phyloP scores from a whole-genome alignment of 176 grass and related monocot species.

The Lolium perenne region DNA sequence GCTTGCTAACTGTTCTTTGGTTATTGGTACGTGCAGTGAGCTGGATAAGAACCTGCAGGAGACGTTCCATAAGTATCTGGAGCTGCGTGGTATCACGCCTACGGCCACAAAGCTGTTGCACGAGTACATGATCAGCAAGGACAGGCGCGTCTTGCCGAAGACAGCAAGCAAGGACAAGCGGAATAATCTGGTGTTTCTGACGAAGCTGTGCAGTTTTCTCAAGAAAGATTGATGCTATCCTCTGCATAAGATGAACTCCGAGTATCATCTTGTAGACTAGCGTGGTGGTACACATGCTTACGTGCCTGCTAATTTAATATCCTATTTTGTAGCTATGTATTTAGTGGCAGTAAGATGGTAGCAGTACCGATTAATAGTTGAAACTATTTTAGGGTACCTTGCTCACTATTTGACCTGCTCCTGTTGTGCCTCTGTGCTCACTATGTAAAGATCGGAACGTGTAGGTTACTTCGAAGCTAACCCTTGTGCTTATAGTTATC shows the following conservation, averaged over 20 bases:
- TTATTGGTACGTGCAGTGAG: background rate
- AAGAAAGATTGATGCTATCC: background rate
- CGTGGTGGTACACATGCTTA: too few species aligned
- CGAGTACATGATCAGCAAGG: background rate
- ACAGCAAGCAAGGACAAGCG: background rate
- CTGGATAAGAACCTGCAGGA: background rate
- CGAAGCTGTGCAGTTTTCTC: background rate
- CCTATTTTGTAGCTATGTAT: too few species aligned
- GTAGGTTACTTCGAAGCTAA: too few species aligned
- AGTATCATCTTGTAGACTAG: background rate
- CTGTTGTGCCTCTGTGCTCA: too few species aligned
- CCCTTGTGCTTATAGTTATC: too few species aligned
- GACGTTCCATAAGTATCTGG: conserved; percentile 3
- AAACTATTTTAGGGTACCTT: too few species aligned
- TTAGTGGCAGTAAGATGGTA: too few species aligned
- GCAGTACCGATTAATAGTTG: too few species aligned
- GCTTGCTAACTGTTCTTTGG: background rate
- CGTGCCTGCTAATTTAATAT: too few species aligned
- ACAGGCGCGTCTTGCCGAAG: background rate
- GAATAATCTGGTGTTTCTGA: background rate
- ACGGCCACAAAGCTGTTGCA: background rate
- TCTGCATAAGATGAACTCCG: background rate
- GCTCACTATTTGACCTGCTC: too few species aligned
- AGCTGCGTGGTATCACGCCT: background rate
- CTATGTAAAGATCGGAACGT: too few species aligned